Percentiles rank a stretch among this genome's conserved stretches.
Evolutionary conservation across 2,329 filamentous ascomycete species (phyloP).

Genomic region (Ophiostoma triangulosporum): DNA sequence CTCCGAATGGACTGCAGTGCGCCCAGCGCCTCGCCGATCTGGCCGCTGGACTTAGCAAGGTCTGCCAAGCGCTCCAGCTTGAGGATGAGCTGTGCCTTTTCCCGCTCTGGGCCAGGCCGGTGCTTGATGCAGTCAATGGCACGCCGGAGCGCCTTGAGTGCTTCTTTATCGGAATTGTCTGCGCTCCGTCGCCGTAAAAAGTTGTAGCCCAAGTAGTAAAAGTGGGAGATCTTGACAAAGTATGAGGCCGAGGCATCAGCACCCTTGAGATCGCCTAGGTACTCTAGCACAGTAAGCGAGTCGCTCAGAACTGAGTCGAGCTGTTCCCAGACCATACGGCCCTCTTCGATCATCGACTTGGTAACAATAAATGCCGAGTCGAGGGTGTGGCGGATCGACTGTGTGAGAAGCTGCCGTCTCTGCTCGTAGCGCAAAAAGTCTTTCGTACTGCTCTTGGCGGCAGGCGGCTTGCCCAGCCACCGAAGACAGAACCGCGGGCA

Average conservation of each 20-base stretch:
- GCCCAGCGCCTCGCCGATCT: conserved; percentile 42
- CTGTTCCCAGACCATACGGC: conserved; percentile 36
- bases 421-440: conserved; percentile 49
- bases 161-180: conserved; percentile 24
- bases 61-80: conserved; percentile 58
- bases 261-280: conserved; percentile 29
- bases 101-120: conserved; percentile 39
- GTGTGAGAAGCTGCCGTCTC: conserved; percentile 37
- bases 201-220: conserved; percentile 53
- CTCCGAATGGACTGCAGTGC: conserved; percentile 48
- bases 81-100: conserved; percentile 43
- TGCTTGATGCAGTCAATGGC: conserved; percentile 50
- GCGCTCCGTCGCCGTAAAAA: conserved; percentile 32
- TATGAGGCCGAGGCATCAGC: conserved; percentile 25
- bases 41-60: conserved; percentile 38
- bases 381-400: conserved; percentile 41
- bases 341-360: conserved; percentile 37
- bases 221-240: conserved; percentile 54
- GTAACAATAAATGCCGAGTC: conserved; percentile 45
- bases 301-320: conserved; percentile 46
- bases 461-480: conserved; percentile 47
- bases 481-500: conserved; percentile 46
- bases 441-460: conserved; percentile 38
- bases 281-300: conserved; percentile 38
- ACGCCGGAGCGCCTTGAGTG: conserved; percentile 39